phyloP scores from a whole-genome alignment of 805 yeast genomes.

The Candida manassasensis region DNA sequence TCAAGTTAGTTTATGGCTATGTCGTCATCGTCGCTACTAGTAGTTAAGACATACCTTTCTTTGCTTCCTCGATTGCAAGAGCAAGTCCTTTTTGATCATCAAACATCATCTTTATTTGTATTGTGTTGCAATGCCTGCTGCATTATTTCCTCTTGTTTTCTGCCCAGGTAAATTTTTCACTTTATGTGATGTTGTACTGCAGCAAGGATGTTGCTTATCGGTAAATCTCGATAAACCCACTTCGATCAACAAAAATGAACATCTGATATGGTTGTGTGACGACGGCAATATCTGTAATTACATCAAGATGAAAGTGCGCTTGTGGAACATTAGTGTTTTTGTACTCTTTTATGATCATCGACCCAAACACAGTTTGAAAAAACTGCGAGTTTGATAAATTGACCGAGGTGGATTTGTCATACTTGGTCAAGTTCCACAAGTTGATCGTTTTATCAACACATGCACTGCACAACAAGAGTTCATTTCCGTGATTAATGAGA shows the following conservation, averaged over 20 bases:
- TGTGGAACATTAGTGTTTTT: not conserved
- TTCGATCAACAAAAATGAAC: slow-evolving; percentile 62
- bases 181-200: not conserved
- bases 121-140: too few species aligned
- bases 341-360: slow-evolving; percentile 3
- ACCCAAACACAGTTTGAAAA: slow-evolving; percentile 1
- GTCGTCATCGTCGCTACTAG: too few species aligned
- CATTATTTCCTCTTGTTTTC: not conserved
- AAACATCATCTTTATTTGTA: slow-evolving; percentile 45
- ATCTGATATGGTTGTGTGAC: slow-evolving; percentile 50
- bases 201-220: slow-evolving; percentile 25
- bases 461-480: slow-evolving; percentile 2
- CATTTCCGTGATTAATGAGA: not conserved
- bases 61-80: slow-evolving; percentile 71
- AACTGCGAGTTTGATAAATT: not conserved
- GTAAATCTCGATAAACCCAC: slow-evolving; percentile 62
- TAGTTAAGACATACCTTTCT: slow-evolving; percentile 45
- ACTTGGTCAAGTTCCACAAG: slow-evolving; percentile 17
- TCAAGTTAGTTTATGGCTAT: slow-evolving; percentile 4
- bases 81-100: slow-evolving; percentile 65
- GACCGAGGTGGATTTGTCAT: slow-evolving; percentile 1
- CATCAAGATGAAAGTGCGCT: slow-evolving; percentile 7
- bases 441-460: slow-evolving; percentile 1
- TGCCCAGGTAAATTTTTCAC: not conserved
- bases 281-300: slow-evolving; percentile 35